Percentiles rank a stretch among this genome's conserved stretches.
phyloP scores from a whole-genome alignment of 768 basidiomycete genomes.

The Saitozyma podzolica region DNA sequence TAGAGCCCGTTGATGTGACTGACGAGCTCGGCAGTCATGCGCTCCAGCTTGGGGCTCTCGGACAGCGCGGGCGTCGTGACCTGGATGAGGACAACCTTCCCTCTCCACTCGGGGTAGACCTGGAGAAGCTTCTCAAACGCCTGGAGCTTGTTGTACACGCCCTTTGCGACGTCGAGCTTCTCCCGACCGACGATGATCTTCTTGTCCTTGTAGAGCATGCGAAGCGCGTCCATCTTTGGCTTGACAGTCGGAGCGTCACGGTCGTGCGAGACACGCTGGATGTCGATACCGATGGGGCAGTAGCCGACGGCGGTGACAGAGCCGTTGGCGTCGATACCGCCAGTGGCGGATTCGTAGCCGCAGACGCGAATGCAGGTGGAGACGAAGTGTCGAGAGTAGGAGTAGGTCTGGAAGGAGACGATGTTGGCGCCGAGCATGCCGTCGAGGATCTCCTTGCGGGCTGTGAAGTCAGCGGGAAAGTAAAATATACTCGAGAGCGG shows the following conservation, averaged over 20 bases:
- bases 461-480: conserved; percentile 49
- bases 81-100: conserved; percentile 69
- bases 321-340: conserved; percentile 79
- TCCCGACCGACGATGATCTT: conserved; percentile 98
- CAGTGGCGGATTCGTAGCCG: conserved; percentile 78
- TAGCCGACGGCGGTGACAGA: conserved; percentile 79
- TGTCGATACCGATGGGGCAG: conserved; percentile 94
- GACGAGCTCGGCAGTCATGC: conserved; percentile 88
- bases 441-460: conserved; percentile 88
- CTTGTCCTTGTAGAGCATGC: conserved; percentile 85
- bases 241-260: conserved; percentile 74
- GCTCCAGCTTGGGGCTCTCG: conserved; percentile 89
- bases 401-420: conserved; percentile 93
- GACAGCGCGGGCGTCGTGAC: conserved; percentile 91
- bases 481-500: neutral
- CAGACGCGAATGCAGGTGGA: conserved; percentile 94
- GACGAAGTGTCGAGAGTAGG: conserved; percentile 90
- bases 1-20: conserved; percentile 95
- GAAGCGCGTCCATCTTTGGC: conserved; percentile 85
- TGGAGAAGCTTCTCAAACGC: conserved; percentile 92
- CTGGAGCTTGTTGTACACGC: conserved; percentile 91
- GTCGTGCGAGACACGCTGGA: conserved; percentile 80
- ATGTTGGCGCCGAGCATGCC: conserved; percentile 98
- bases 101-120: conserved; percentile 93
- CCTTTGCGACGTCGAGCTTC: conserved; percentile 98